These are phyloP conservation scores for Melastoma candidum DNA, from an alignment of 441 rosid species.

Conservation along the genomic window DNA sequence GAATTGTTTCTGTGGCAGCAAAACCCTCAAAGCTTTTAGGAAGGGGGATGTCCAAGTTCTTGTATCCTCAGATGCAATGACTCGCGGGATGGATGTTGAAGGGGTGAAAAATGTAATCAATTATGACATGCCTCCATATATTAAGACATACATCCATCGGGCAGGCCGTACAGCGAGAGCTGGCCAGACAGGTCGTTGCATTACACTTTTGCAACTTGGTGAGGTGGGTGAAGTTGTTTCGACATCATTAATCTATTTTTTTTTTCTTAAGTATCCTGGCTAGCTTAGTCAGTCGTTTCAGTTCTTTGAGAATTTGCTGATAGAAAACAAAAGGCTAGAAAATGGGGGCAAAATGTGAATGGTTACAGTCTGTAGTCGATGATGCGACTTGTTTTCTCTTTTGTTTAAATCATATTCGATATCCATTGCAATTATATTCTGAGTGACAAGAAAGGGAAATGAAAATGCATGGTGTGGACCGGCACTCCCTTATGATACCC, in stretches of 20 bases:
- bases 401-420: no score
- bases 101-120: slow-evolving; percentile 84
- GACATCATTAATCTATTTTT: slow-evolving; percentile 3
- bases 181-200: slow-evolving; percentile 75
- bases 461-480: no score
- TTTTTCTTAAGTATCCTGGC: background rate
- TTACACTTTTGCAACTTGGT: slow-evolving; percentile 60
- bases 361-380: no score
- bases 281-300: no score
- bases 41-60: slow-evolving; percentile 80
- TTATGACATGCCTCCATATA: slow-evolving; percentile 73
- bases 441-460: no score
- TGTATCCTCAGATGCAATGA: slow-evolving; percentile 91
- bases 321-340: no score
- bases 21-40: slow-evolving; percentile 70
- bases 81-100: slow-evolving; percentile 96
- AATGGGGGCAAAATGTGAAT: no score
- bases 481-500: no score
- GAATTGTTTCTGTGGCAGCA: slow-evolving; percentile 39
- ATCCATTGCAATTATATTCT: no score
- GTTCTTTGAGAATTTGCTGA: no score
- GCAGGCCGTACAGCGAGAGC: slow-evolving; percentile 99
- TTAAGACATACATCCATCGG: slow-evolving; percentile 86
- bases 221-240: slow-evolving; percentile 38
- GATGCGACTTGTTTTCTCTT: no score